A percentile compares a stretch with the other conserved stretches of the same genome.
Conservation (phyloP, 331 rosid species). For the Pyrus hybrid region DNA sequence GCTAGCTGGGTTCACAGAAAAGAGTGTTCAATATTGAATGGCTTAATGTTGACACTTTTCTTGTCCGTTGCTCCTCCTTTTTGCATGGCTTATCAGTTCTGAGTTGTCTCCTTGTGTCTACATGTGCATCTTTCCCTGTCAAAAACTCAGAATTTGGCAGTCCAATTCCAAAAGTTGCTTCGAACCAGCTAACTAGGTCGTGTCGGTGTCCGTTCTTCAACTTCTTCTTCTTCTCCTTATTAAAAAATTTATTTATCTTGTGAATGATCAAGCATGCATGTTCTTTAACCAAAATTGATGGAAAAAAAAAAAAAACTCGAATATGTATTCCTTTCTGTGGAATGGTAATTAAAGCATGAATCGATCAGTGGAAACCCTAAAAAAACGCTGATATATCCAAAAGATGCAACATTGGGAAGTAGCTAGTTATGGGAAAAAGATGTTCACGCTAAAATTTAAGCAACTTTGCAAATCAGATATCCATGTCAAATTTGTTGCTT, state of each 20-base stretch:
- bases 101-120: slow-evolving; percentile 1
- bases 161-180: background rate
- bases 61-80: background rate
- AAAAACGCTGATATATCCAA: no score
- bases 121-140: background rate
- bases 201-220: background rate
- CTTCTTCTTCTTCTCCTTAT: background rate
- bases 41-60: background rate
- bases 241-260: background rate
- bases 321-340: no score
- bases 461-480: background rate
- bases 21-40: no score
- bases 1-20: no score
- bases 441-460: background rate
- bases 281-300: no score
- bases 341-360: no score
- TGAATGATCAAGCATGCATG: no score
- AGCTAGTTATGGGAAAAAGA: background rate
- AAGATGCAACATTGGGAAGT: background rate
- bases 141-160: background rate
- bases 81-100: background rate
- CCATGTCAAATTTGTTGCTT: background rate
- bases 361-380: no score
- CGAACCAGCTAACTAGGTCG: background rate
- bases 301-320: no score